Evolutionary conservation across 257 asterid species (phyloP).

Genomic region (Scutellaria barbata): DNA sequence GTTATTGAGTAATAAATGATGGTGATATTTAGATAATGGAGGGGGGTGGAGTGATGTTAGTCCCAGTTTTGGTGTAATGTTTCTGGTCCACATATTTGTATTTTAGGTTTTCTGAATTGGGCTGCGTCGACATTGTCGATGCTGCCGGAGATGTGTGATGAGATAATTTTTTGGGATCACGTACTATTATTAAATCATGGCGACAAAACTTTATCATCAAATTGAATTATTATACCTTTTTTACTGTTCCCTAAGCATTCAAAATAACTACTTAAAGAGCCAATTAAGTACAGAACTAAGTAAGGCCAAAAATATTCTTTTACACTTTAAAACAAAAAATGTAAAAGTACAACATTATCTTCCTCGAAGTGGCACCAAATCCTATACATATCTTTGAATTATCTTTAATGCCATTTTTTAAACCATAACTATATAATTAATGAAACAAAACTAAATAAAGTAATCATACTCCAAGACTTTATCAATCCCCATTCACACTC

Average conservation of each 20-base stretch:
- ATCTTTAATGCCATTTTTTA: background rate
- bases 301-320: conserved; percentile 41
- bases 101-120: too few relatives aligned
- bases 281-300: conserved; percentile 1
- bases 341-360: conserved; percentile 41
- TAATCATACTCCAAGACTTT: conserved; percentile 43
- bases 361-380: conserved; percentile 50
- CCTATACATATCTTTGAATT: conserved; percentile 44
- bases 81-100: too few relatives aligned
- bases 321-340: background rate
- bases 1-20: too few relatives aligned
- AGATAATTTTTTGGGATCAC: too few relatives aligned
- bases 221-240: conserved; percentile 25
- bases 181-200: too few relatives aligned
- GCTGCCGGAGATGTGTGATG: too few relatives aligned
- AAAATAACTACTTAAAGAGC: background rate
- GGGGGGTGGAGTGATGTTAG: too few relatives aligned
- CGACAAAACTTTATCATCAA: too few relatives aligned
- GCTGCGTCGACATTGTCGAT: too few relatives aligned
- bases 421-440: background rate
- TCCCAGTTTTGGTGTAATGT: too few relatives aligned
- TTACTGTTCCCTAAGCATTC: conserved; percentile 43
- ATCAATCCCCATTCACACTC: conserved; percentile 48
- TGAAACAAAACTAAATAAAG: conserved; percentile 2
- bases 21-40: too few relatives aligned